Percentiles rank a stretch among this genome's conserved stretches.
Evolutionary conservation across 805 yeast genomes (phyloP).

Genomic region (Candida piceae): DNA sequence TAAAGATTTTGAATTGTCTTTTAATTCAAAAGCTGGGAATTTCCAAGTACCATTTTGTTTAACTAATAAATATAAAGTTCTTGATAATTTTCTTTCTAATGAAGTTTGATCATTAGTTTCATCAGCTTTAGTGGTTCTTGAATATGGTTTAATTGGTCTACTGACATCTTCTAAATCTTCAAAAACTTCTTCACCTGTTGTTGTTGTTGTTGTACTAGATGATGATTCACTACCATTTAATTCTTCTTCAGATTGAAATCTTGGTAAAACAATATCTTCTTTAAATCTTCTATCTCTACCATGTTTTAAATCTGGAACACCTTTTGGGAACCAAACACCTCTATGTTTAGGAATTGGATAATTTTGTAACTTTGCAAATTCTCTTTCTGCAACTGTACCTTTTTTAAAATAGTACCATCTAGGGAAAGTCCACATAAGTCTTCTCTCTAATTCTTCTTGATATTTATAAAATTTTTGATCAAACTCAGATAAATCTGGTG

Average conservation of each 20-base stretch:
- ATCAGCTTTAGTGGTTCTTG: conserved; percentile 80
- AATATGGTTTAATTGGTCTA: conserved; percentile 62
- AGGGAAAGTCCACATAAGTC: conserved; percentile 98
- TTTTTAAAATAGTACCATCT: conserved; percentile 84
- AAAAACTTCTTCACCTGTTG: not conserved
- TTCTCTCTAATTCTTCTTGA: conserved; percentile 78
- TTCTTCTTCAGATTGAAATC: conserved; percentile 39
- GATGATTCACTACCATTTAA: too few species aligned
- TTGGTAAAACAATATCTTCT: conserved; percentile 75
- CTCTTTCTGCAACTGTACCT: conserved; percentile 85
- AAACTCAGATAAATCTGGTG: conserved; percentile 68
- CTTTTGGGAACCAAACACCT: conserved; percentile 74
- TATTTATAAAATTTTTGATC: conserved; percentile 75
- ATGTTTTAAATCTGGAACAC: conserved; percentile 80
- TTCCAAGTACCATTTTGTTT: conserved; percentile 54
- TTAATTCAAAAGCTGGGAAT: conserved; percentile 66
- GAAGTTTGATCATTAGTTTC: conserved; percentile 52
- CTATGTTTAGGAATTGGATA: conserved; percentile 71
- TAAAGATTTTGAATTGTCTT: conserved; percentile 45
- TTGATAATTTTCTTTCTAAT: conserved; percentile 72
- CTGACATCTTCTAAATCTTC: conserved; percentile 51
- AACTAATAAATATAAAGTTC: conserved; percentile 74
- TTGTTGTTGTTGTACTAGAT: too few species aligned
- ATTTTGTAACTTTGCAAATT: conserved; percentile 67
- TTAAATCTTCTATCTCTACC: conserved; percentile 83